These are phyloP conservation scores for Huntiella omanensis DNA, from an alignment of 2,329 filamentous ascomycete genomes.

Conservation along the genomic window DNA sequence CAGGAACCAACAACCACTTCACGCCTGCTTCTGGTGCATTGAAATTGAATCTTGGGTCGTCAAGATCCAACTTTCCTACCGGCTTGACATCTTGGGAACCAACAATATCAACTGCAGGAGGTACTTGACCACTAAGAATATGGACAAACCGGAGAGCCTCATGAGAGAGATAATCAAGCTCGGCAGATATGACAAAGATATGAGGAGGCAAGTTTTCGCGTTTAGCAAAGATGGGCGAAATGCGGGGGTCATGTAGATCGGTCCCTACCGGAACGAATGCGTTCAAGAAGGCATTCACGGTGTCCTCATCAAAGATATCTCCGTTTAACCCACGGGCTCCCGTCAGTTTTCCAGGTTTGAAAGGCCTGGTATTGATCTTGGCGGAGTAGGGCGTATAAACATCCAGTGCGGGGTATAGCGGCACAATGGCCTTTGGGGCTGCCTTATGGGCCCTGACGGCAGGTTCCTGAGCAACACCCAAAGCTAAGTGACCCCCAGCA, in stretches of 20 bases:
- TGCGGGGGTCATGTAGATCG: slow-evolving; percentile 17
- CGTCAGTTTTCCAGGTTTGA: slow-evolving; percentile 13
- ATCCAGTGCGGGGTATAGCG: slow-evolving; percentile 25
- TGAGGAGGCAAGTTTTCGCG: slow-evolving; percentile 17
- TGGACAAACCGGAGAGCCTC: slow-evolving; percentile 13
- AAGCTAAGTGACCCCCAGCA: slow-evolving; percentile 30
- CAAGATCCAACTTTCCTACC: slow-evolving; percentile 13
- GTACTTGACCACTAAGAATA: slow-evolving; percentile 12
- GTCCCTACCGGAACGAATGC: slow-evolving; percentile 18
- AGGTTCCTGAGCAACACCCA: slow-evolving; percentile 23
- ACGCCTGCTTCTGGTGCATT: slow-evolving; percentile 17
- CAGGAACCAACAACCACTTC: slow-evolving; percentile 24
- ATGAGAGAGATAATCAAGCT: slow-evolving; percentile 20
- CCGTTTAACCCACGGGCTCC: slow-evolving; percentile 12
- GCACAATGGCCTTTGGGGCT: slow-evolving; percentile 19
- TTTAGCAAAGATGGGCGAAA: slow-evolving; percentile 19
- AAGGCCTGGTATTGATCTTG: slow-evolving; percentile 15
- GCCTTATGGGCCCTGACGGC: slow-evolving; percentile 16
- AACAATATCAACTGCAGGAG: background rate
- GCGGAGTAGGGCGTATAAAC: slow-evolving; percentile 16
- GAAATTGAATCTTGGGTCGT: slow-evolving; percentile 21
- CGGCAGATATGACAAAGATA: slow-evolving; percentile 21
- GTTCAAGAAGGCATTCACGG: slow-evolving; percentile 18
- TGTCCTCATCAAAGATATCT: slow-evolving; percentile 11
- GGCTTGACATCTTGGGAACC: slow-evolving; percentile 12